Percentiles rank a stretch among this genome's conserved stretches.
These are phyloP conservation scores for Lachnellula occidentalis DNA, from an alignment of 2,329 filamentous ascomycete species.

Conservation along the genomic window DNA sequence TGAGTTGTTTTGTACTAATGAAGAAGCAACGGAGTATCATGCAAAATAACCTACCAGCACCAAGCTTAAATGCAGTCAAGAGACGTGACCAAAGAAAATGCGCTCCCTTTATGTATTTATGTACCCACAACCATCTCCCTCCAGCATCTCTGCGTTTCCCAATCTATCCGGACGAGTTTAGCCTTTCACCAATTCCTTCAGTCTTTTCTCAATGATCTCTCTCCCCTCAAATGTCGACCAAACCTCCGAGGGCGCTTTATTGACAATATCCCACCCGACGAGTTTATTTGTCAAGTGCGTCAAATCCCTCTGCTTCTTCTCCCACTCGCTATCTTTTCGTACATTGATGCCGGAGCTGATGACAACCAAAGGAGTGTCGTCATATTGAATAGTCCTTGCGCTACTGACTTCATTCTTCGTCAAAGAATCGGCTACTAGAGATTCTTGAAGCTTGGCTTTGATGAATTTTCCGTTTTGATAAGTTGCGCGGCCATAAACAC, in stretches of 20 bases:
- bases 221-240: conserved; percentile 74
- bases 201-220: conserved; percentile 69
- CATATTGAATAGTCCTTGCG: conserved; percentile 69
- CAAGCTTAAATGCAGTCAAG: background rate
- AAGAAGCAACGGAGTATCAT: background rate
- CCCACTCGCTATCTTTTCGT: conserved; percentile 65
- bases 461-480: conserved; percentile 79
- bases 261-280: conserved; percentile 79
- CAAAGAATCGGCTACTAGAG: conserved; percentile 77
- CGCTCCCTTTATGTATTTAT: background rate
- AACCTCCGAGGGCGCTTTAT: conserved; percentile 77
- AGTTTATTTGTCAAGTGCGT: conserved; percentile 75
- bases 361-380: conserved; percentile 70
- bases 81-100: background rate
- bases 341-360: conserved; percentile 76
- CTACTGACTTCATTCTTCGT: conserved; percentile 76
- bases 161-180: background rate
- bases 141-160: background rate
- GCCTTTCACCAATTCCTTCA: conserved; percentile 57
- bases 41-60: conserved; percentile 1
- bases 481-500: conserved; percentile 74
- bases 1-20: background rate
- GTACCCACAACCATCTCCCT: background rate
- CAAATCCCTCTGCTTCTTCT: conserved; percentile 77
- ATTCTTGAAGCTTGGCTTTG: conserved; percentile 90